Conservation (phyloP, 1,284 basidiomycete genomes). For the Ceratorhiza oryzae-sativae region DNA sequence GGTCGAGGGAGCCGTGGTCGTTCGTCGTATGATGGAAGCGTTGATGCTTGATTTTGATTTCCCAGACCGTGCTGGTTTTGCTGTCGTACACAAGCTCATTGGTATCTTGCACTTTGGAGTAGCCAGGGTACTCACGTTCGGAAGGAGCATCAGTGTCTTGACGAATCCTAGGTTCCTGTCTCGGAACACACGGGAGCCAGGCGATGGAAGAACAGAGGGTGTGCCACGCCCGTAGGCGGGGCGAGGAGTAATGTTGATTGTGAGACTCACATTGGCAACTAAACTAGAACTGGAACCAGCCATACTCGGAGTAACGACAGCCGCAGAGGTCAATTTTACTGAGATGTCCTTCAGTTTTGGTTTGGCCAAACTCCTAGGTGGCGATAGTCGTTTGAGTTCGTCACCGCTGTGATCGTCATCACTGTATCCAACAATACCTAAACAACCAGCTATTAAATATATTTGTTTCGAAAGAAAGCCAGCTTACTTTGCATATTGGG, state of each 20-base stretch:
- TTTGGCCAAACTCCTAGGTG: neutral
- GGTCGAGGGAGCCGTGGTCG: conserved; percentile 42
- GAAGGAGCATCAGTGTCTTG: conserved; percentile 51
- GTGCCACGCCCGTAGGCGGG: conserved; percentile 39
- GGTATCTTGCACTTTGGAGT: neutral
- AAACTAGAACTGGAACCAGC: neutral
- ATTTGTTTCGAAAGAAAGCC: neutral
- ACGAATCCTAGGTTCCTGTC: conserved; percentile 68
- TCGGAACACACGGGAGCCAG: conserved; percentile 50
- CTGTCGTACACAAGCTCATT: neutral
- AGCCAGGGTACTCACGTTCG: conserved; percentile 57
- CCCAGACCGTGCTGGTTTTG: conserved; percentile 21
- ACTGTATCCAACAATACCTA: conserved; percentile 35
- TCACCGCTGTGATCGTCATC: conserved; percentile 36
- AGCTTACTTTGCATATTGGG: conserved; percentile 16
- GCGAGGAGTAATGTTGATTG: neutral
- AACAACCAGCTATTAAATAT: too few species aligned
- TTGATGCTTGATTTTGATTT: conserved; percentile 15
- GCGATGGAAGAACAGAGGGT: conserved; percentile 35
- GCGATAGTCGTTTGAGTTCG: conserved; percentile 22
- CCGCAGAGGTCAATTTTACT: conserved; percentile 1
- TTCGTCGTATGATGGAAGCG: conserved; percentile 21
- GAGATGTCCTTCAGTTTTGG: conserved; percentile 11
- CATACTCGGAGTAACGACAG: neutral
- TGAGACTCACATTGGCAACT: conserved; percentile 39